Base-by-base conservation (phyloP, 805 yeast genomes). In the Metschnikowia continentalis region DNA sequence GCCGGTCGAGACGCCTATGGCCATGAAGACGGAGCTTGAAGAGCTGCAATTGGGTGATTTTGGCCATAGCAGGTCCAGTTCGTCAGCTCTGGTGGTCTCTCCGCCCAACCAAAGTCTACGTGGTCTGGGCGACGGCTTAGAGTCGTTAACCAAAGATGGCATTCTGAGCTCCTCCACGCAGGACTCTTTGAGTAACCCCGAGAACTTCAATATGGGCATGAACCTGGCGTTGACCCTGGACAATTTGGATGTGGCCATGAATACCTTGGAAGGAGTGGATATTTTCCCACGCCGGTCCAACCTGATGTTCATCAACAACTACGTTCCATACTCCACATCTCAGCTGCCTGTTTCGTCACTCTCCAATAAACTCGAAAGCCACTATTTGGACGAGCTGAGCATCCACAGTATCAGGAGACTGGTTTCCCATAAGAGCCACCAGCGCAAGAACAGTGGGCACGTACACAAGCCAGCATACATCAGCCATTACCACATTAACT, bases 331-430 rank as follows among this genome's bases (percentile, higher is more conserved):
- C 36, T 42, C 39, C 54, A 51, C 42, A 44, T 53, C 51, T 54
- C 65, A 38, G 54, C 59, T 46, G 59, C 55, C 52, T 17, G 45
- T 56, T 7, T 43, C 54, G 19, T 68, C 73, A 2, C 51, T 70
- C 17, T 60, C 71, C 1, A 57, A 61, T 39, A 63, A 60, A 37
- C 56, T 67, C 46, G 74, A 70, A 44, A 56, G 50, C 26, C 71
- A 66, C 32, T 61, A 54, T 3, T 52, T 68, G 33, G 59, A 52
- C 13, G 52, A 51, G 33, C 26, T 17, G 35, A 40, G 49, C n/a
- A 20, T 35, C 23, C 15, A 40, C 32, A 35, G 32, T 32, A n/a
- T 41, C 23, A 44, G 50, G 11, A 49, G 49, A 2, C 56, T 48
- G 54, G 47, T 37, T 20, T 48, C 54, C 36, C 22, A 42, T 4